Evolutionary conservation across 768 basidiomycete genomes (phyloP).

Genomic region (Scleroderma citrinum): DNA sequence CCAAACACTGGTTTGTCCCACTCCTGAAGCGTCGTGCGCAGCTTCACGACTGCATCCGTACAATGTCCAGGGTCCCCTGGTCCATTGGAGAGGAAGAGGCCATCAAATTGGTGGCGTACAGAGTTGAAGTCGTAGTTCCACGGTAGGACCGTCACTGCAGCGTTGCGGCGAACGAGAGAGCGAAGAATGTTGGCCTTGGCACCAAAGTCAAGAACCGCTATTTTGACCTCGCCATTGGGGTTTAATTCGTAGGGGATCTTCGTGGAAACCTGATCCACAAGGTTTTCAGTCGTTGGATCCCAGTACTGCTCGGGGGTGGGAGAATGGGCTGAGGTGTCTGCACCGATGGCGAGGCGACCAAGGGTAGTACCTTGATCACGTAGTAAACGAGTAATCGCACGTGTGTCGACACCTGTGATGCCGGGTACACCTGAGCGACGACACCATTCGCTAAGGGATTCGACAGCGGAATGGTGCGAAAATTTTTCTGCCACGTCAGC

Average conservation of each 20-base stretch:
- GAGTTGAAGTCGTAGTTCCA: conserved; percentile 98
- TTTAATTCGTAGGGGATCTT: conserved; percentile 81
- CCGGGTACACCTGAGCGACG: conserved; percentile 83
- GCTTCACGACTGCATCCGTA: conserved; percentile 74
- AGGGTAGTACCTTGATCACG: conserved; percentile 97
- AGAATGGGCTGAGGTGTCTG: conserved; percentile 52
- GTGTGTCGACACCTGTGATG: conserved; percentile 95
- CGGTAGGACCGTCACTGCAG: conserved; percentile 90
- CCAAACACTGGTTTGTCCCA: conserved; percentile 96
- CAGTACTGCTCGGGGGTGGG: conserved; percentile 75
- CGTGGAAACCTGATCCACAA: conserved; percentile 91
- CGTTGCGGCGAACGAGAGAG: conserved; percentile 84
- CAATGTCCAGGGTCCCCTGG: conserved; percentile 92
- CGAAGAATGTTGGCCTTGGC: conserved; percentile 97
- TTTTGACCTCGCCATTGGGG: conserved; percentile 78
- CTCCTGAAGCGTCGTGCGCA: conserved; percentile 76
- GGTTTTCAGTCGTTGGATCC: conserved; percentile 89
- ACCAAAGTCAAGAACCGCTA: conserved; percentile 96
- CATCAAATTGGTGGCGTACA: conserved; percentile 86
- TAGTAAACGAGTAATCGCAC: conserved; percentile 88
- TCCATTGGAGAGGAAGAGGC: conserved; percentile 94
- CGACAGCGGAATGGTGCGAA: conserved; percentile 91
- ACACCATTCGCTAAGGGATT: conserved; percentile 93
- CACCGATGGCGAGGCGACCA: conserved; percentile 81
- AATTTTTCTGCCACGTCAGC: conserved; percentile 92